A percentile compares a stretch with the other conserved stretches of the same genome.
Conservation (phyloP, 73 alveolate genomes). For the Loxodes magnus region DNA sequence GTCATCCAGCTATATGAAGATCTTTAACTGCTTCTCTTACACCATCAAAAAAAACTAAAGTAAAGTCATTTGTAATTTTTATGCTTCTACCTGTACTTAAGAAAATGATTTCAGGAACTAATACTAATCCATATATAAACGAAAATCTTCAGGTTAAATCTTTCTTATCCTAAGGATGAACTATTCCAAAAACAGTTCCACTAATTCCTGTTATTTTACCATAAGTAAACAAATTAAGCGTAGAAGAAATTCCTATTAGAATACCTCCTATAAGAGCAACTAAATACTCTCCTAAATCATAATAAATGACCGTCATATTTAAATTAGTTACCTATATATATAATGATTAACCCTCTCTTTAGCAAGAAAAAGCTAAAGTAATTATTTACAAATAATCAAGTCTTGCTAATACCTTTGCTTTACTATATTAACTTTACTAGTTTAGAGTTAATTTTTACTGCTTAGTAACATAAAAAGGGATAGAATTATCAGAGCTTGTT, state of each 20-base stretch:
- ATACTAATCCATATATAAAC: slow-evolving; percentile 18
- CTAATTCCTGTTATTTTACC: slow-evolving; percentile 87
- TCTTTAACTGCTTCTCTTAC: slow-evolving; percentile 20
- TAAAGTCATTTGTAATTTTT: slow-evolving; percentile 7
- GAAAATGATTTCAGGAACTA: background rate
- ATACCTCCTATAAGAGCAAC: slow-evolving; percentile 81
- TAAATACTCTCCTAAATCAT: too few relatives aligned
- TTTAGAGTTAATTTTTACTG: too few relatives aligned
- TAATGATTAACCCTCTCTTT: too few relatives aligned
- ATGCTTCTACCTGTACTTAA: slow-evolving; percentile 5
- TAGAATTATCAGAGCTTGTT: too few relatives aligned
- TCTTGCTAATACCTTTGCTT: too few relatives aligned
- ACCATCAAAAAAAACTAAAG: too few relatives aligned
- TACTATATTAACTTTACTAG: too few relatives aligned
- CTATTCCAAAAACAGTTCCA: slow-evolving; percentile 45
- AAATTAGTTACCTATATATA: too few relatives aligned
- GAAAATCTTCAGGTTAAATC: slow-evolving; percentile 19
- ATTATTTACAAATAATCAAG: too few relatives aligned
- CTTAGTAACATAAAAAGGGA: too few relatives aligned
- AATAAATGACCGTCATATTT: too few relatives aligned
- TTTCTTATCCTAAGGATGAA: slow-evolving; percentile 18
- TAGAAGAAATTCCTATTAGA: slow-evolving; percentile 55
- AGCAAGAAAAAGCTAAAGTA: too few relatives aligned
- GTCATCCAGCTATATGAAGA: slow-evolving; percentile 48
- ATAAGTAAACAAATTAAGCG: slow-evolving; percentile 46